A percentile compares a stretch with the other conserved stretches of the same genome.
Evolutionary conservation across 495 filamentous ascomycete genomes (phyloP).

Genomic region (Pseudoneurospora amorphoporcata): DNA sequence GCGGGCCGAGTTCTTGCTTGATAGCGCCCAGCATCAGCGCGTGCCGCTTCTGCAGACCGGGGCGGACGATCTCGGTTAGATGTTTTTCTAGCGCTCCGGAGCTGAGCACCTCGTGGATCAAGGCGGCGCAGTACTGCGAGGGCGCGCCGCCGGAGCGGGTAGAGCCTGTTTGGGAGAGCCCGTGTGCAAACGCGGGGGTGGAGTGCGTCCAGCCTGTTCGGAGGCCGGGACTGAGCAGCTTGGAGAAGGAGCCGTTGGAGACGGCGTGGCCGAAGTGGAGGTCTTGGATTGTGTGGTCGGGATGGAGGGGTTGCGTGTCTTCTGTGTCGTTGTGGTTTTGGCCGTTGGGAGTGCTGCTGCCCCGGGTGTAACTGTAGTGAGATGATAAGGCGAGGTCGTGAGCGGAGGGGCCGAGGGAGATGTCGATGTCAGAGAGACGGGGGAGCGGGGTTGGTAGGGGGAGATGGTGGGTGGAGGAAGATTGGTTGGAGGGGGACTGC

Average conservation of each 20-base stretch:
- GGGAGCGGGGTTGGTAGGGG: constrained; percentile 33
- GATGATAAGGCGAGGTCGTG: constrained; percentile 13
- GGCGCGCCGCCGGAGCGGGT: constrained; percentile 68
- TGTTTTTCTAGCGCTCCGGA: constrained; percentile 39
- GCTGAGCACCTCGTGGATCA: constrained; percentile 50
- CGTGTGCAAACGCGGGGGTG: constrained; percentile 53
- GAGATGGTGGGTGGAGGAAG: neutral
- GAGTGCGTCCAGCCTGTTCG: constrained; percentile 79
- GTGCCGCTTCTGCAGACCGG: constrained; percentile 49
- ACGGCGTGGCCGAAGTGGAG: constrained; percentile 60
- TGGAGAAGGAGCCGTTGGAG: constrained; percentile 77
- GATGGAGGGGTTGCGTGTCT: neutral
- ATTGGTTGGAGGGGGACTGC: constrained; percentile 6
- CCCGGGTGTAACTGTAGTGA: no score
- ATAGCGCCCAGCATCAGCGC: constrained; percentile 43
- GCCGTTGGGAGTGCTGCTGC: no score
- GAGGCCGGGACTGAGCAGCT: constrained; percentile 69
- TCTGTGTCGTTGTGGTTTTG: neutral
- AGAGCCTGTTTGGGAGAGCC: constrained; percentile 58
- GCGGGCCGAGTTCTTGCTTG: constrained; percentile 41
- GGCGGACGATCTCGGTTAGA: constrained; percentile 31
- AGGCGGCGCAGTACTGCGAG: constrained; percentile 56
- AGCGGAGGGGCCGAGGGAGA: constrained; percentile 32
- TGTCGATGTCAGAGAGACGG: constrained; percentile 67
- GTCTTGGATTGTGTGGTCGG: neutral